Conservation (phyloP, 192 early-diverging fungal genomes). For the Kappamyces sp. region DNA sequence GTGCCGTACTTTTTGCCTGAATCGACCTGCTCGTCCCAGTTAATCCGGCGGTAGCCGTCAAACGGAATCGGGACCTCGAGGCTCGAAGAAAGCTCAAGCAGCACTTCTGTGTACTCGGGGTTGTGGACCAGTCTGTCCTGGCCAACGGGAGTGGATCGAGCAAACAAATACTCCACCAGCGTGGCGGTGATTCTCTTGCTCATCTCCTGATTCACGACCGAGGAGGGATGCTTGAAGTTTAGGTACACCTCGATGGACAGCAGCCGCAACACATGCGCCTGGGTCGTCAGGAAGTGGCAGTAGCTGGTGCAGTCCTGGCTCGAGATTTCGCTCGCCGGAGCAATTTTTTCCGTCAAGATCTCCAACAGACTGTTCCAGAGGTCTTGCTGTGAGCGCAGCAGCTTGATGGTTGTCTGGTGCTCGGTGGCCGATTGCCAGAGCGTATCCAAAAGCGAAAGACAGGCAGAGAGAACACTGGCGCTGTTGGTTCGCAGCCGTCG, state of each 20-base stretch:
- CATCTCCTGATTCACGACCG: too few relatives aligned
- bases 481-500: constrained; percentile 9
- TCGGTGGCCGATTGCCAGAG: constrained; percentile 33
- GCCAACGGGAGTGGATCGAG: not conserved
- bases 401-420: constrained; percentile 22
- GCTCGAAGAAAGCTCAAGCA: not conserved
- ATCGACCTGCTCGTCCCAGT: not conserved
- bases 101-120: not conserved
- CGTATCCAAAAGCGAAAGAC: constrained; percentile 23
- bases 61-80: not conserved
- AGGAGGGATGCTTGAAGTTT: not conserved
- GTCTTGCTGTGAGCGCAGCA: constrained; percentile 10
- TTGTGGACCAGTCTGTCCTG: not conserved
- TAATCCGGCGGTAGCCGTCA: not conserved
- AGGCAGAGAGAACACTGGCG: constrained; percentile 25
- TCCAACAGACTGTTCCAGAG: constrained; percentile 30
- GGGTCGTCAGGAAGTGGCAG: constrained; percentile 1
- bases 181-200: constrained; percentile 15
- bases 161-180: constrained; percentile 7
- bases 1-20: not conserved
- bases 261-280: constrained; percentile 22
- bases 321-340: constrained; percentile 7
- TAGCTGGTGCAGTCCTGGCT: not conserved
- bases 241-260: constrained; percentile 27
- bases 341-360: constrained; percentile 16